phyloP scores from a whole-genome alignment of 1,284 basidiomycete genomes.

The Retiboletus flavoniger region DNA sequence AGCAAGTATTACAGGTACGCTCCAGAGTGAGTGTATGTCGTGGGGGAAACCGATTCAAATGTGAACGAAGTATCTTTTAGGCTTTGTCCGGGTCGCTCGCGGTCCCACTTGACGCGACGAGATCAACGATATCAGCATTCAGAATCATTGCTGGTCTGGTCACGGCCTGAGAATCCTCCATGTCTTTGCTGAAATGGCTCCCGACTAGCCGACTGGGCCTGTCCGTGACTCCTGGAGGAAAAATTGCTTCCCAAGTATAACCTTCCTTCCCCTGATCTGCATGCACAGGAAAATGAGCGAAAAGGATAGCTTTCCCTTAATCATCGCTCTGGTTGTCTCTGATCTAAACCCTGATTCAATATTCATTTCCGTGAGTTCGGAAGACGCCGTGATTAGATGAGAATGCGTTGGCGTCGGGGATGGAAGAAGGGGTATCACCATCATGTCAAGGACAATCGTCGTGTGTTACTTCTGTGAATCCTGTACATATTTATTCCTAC shows the following conservation, averaged over 20 bases:
- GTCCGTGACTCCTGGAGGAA: background rate
- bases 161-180: background rate
- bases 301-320: background rate
- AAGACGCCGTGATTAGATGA: background rate
- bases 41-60: background rate
- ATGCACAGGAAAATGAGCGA: too few relatives aligned
- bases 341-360: background rate
- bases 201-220: background rate
- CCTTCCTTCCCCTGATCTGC: background rate
- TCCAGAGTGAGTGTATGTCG: background rate
- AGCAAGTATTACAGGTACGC: background rate
- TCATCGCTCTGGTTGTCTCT: background rate
- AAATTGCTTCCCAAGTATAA: background rate
- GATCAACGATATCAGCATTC: background rate
- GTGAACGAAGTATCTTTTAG: background rate
- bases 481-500: background rate
- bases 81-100: background rate
- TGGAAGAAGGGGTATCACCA: background rate
- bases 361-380: conserved; percentile 12
- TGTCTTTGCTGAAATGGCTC: background rate
- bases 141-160: background rate
- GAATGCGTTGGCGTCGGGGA: background rate
- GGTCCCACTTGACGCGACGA: background rate
- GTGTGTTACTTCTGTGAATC: background rate
- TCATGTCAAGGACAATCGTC: background rate